A percentile compares a stretch with the other conserved stretches of the same genome.
Conservation (phyloP, 768 basidiomycete genomes). For the Russula compacta region DNA sequence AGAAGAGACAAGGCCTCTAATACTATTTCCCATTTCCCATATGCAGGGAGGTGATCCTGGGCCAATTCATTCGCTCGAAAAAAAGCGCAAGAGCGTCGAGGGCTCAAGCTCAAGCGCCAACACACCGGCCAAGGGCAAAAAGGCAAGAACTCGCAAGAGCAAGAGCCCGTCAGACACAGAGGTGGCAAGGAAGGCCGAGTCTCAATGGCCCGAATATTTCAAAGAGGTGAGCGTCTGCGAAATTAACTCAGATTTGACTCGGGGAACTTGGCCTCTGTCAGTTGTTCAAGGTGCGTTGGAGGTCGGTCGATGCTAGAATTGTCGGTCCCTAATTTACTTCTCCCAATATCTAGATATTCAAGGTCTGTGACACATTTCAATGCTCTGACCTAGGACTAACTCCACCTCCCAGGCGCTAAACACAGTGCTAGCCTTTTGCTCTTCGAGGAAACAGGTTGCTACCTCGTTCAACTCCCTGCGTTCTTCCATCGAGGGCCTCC, state of each 20-base stretch:
- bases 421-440: slow-evolving; percentile 81
- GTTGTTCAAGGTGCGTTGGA: slow-evolving; percentile 11
- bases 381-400: background rate
- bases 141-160: background rate
- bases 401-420: slow-evolving; percentile 57
- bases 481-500: slow-evolving; percentile 68
- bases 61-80: background rate
- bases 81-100: background rate
- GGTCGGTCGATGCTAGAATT: background rate
- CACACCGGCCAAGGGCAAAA: background rate
- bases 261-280: background rate
- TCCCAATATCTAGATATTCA: slow-evolving; percentile 8
- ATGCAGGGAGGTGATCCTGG: slow-evolving; percentile 3
- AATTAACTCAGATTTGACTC: slow-evolving; percentile 18
- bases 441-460: slow-evolving; percentile 70
- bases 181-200: slow-evolving; percentile 6
- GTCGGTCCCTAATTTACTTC: background rate
- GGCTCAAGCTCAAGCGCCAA: background rate
- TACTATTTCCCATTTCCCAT: background rate
- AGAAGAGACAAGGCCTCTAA: background rate
- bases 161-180: background rate
- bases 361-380: background rate
- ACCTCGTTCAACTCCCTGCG: slow-evolving; percentile 70
- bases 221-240: slow-evolving; percentile 30
- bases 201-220: slow-evolving; percentile 58